Base-by-base conservation (phyloP, 176 grass and related monocot species). In the Pontederia paniculata region DNA sequence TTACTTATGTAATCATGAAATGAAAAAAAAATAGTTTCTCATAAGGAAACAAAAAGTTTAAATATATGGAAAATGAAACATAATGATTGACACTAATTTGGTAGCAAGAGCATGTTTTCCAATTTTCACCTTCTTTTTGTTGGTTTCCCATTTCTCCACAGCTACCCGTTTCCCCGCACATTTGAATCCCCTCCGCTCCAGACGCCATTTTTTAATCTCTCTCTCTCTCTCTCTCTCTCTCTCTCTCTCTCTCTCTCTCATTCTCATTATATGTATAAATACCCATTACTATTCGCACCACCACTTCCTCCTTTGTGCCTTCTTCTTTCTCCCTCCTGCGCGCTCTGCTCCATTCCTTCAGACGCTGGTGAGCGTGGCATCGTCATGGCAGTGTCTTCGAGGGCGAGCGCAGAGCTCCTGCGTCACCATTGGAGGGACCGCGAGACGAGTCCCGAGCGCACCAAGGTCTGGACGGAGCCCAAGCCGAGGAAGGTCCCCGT, bases 401-500 rank as follows among this genome's bases (percentile, higher is more conserved):
- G 49, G 9, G 63, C 48, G 28, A 42, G 63, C 16, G 4, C 15
- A n/a, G 63, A 52, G n/a, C 23, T 21, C 18, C 10, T 52, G 48
- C 48, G 17, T 10, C 46, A 28, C 9, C 46, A 28, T 1, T 51
- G 62, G 62, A 50, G 22, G 19, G 62, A 65, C 21, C 62, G 62
- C 45, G 63, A 67, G 25, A 67, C 49, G n/a, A 67, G 49, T 25
- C 63, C 49, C 10, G 63, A 54, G 63, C 18, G 28, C 23, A 67
- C 48, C 63, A 67, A 53, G 49, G 49, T 53, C 28, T 53, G 49
- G 63, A 54, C 49, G 25, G 63, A 67, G 49, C 17, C 63, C 13
- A 52, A 21, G 49, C 63, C 63, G 19, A 67, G 63, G n/a, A 67
- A 53, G 49, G 63, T 67, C 9, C 63, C 63, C n/a, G 63, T 67